Conservation (phyloP, 2,329 filamentous ascomycete genomes). For the Juglanconis sp. region DNA sequence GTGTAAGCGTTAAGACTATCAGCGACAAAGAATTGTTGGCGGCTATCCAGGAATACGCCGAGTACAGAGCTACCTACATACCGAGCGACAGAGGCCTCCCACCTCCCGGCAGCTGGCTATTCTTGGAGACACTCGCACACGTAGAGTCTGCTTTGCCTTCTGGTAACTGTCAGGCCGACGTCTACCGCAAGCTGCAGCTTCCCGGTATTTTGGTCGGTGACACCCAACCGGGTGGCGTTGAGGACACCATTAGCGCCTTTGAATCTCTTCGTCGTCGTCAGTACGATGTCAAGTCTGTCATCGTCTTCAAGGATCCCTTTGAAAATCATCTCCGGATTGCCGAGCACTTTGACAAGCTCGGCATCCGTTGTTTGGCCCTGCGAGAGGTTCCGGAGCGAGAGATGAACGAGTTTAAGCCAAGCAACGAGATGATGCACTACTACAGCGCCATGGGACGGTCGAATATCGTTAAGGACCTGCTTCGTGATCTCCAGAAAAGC, state of each 20-base stretch:
- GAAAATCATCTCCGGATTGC: slow-evolving; percentile 66
- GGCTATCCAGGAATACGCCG: not conserved
- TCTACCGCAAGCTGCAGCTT: slow-evolving; percentile 71
- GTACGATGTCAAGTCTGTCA: slow-evolving; percentile 68
- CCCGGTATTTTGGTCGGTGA: slow-evolving; percentile 75
- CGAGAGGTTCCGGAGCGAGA: slow-evolving; percentile 58
- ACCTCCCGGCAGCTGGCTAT: slow-evolving; percentile 51
- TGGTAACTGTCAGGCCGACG: slow-evolving; percentile 72
- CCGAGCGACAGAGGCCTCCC: slow-evolving; percentile 31
- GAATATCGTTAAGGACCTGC: not conserved
- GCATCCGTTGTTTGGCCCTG: slow-evolving; percentile 55
- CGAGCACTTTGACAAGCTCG: slow-evolving; percentile 64
- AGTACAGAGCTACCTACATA: not conserved
- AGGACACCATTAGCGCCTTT: slow-evolving; percentile 73
- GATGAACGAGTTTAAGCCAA: slow-evolving; percentile 29
- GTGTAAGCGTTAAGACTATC: not conserved
- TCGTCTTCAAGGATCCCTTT: slow-evolving; percentile 65
- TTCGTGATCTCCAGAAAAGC: not conserved
- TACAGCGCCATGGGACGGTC: not conserved
- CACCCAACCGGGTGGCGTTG: slow-evolving; percentile 73
- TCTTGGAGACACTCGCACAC: slow-evolving; percentile 80
- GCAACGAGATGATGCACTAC: not conserved
- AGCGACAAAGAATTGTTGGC: not conserved
- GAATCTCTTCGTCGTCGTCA: slow-evolving; percentile 76
- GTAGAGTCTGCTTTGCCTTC: slow-evolving; percentile 77